Percentiles rank a stretch among this genome's conserved stretches.
Conservation (phyloP, 2,329 filamentous ascomycete genomes). For the Lizonia empirigonia region DNA sequence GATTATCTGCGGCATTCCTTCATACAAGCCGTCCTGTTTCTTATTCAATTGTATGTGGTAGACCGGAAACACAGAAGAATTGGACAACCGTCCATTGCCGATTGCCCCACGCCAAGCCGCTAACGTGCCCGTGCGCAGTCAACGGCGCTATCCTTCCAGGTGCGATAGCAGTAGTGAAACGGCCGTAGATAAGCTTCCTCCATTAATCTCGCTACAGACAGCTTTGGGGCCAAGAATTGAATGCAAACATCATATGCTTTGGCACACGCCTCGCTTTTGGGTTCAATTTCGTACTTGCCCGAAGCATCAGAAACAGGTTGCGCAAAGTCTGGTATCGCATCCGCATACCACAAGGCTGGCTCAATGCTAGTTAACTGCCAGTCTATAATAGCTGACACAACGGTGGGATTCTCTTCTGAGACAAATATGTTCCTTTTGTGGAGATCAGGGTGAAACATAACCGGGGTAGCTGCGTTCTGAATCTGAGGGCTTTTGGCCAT, state of each 20-base stretch:
- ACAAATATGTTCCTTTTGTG: slow-evolving; percentile 54
- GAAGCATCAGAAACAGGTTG: slow-evolving; percentile 27
- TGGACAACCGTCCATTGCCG: too few species aligned
- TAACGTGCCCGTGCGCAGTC: too few species aligned
- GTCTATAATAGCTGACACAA: slow-evolving; percentile 50
- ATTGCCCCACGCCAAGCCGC: too few species aligned
- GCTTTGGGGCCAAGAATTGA: neutral
- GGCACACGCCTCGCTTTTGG: neutral
- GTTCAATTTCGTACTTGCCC: slow-evolving; percentile 14
- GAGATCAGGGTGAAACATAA: slow-evolving; percentile 50
- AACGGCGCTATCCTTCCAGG: slow-evolving; percentile 50
- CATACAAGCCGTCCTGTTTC: too few species aligned
- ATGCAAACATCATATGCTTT: neutral
- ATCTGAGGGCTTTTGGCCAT: slow-evolving; percentile 22
- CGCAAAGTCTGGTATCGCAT: slow-evolving; percentile 51
- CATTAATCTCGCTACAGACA: slow-evolving; percentile 36
- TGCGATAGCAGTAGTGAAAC: slow-evolving; percentile 50
- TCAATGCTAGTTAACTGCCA: slow-evolving; percentile 52
- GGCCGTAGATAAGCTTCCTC: slow-evolving; percentile 47
- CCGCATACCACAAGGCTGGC: slow-evolving; percentile 49
- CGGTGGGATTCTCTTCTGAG: slow-evolving; percentile 46
- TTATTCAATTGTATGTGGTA: too few species aligned
- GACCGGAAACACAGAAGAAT: too few species aligned
- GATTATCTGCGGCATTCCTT: too few species aligned
- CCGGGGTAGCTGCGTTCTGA: slow-evolving; percentile 34